These are phyloP conservation scores for Schizopora paradoxa DNA, from an alignment of 1,284 basidiomycete species.

Conservation along the genomic window DNA sequence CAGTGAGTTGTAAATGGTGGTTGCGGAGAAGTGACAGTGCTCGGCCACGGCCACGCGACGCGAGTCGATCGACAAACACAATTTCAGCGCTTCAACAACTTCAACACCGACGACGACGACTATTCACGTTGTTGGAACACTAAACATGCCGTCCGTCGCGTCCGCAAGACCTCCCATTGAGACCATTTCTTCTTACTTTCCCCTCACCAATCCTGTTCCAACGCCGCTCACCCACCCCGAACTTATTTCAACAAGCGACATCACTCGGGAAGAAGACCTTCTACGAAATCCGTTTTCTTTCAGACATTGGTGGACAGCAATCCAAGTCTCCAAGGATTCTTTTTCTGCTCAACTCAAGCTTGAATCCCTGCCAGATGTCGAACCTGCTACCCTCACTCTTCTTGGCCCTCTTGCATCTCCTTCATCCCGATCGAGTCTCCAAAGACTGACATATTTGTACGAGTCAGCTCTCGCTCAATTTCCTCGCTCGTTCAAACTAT, in stretches of 20 bases:
- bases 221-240: constrained; percentile 73
- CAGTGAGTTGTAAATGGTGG: background rate
- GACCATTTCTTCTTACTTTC: constrained; percentile 59
- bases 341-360: constrained; percentile 53
- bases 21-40: background rate
- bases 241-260: constrained; percentile 72
- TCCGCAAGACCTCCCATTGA: constrained; percentile 42
- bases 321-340: constrained; percentile 70
- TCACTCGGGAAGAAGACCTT: constrained; percentile 93
- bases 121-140: constrained; percentile 1
- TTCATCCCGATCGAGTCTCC: constrained; percentile 68
- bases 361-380: constrained; percentile 42
- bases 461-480: constrained; percentile 89
- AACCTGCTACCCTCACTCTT: constrained; percentile 44
- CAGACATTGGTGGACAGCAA: constrained; percentile 87
- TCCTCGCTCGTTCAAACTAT: constrained; percentile 88
- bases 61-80: no score
- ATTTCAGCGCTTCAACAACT: background rate
- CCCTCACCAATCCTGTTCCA: constrained; percentile 81
- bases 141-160: constrained; percentile 50
- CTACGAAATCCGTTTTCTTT: constrained; percentile 88
- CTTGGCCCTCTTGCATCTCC: constrained; percentile 75
- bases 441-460: constrained; percentile 85
- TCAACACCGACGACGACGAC: background rate
- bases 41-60: no score